phyloP scores from a whole-genome alignment of 2,329 filamentous ascomycete species.

The Penicillium sp. region DNA sequence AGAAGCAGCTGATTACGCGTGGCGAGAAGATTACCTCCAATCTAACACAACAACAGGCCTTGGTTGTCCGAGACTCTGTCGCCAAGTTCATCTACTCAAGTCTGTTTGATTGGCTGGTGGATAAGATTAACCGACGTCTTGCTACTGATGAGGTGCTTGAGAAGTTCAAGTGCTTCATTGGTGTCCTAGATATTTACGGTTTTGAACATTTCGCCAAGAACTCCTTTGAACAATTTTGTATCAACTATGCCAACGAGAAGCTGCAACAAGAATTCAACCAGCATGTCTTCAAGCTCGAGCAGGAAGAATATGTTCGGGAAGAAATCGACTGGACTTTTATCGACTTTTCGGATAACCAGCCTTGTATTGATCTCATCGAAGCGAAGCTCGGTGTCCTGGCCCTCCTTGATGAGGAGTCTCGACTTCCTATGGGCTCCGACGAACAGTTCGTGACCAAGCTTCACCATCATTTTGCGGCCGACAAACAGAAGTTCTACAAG shows the following conservation, averaged over 20 bases:
- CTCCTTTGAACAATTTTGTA: conserved; percentile 99
- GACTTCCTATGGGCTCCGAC: conserved; percentile 94
- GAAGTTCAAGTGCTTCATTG: conserved; percentile 86
- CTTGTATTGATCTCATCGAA: conserved; percentile 97
- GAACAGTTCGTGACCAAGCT: conserved; percentile 96
- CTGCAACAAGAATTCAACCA: conserved; percentile 99
- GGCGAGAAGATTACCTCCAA: conserved; percentile 98
- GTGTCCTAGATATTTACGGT: conserved; percentile 97
- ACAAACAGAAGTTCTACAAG: conserved; percentile 97
- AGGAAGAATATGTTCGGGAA: conserved; percentile 94
- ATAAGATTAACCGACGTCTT: conserved; percentile 87
- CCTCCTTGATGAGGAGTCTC: conserved; percentile 91
- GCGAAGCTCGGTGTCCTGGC: conserved; percentile 92
- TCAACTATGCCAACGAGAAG: conserved; percentile 99
- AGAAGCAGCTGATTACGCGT: conserved; percentile 95
- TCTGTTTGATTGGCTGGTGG: conserved; percentile 98
- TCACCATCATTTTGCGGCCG: conserved; percentile 84
- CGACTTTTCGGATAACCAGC: conserved; percentile 98
- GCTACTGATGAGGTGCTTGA: conserved; percentile 83
- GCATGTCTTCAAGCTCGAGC: conserved; percentile 98
- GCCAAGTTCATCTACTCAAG: conserved; percentile 99
- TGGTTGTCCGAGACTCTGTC: conserved; percentile 93
- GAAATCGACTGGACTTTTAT: conserved; percentile 99
- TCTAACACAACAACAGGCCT: conserved; percentile 85
- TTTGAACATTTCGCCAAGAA: conserved; percentile 99